These are phyloP conservation scores for Friedmanniomyces endolithicus DNA, from an alignment of 495 filamentous ascomycete species.

Conservation along the genomic window DNA sequence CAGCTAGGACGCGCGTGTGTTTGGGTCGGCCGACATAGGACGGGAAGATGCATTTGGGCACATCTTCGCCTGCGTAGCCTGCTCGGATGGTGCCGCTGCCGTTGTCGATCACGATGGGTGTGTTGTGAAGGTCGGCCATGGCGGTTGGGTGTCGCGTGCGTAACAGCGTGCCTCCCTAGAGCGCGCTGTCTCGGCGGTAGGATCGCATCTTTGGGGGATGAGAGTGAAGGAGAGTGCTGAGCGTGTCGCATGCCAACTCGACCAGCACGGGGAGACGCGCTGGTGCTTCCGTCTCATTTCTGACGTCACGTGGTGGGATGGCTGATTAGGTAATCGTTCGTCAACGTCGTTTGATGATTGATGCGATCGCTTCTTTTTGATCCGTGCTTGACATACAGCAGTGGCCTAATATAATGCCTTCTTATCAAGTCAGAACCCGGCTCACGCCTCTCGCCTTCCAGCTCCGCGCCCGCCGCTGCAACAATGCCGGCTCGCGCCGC, in stretches of 20 bases:
- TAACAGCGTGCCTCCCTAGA: slow-evolving; percentile 6
- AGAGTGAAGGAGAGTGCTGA: background rate
- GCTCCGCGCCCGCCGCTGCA: slow-evolving; percentile 19
- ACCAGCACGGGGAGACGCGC: too few species aligned
- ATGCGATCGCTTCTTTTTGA: too few species aligned
- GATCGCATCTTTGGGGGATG: background rate
- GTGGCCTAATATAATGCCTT: background rate
- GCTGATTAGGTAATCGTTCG: too few species aligned
- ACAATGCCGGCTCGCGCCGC: slow-evolving; percentile 13
- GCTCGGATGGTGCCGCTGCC: slow-evolving; percentile 95
- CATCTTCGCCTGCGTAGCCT: slow-evolving; percentile 89
- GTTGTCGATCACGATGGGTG: slow-evolving; percentile 97
- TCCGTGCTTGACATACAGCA: background rate
- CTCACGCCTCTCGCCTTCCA: slow-evolving; percentile 14
- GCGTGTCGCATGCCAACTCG: too few species aligned
- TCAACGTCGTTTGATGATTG: too few species aligned
- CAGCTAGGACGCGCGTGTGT: slow-evolving; percentile 88
- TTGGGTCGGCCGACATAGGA: slow-evolving; percentile 96
- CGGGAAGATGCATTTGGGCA: slow-evolving; percentile 94
- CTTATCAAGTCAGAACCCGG: slow-evolving; percentile 3
- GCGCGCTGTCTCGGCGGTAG: background rate
- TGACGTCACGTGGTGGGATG: too few species aligned
- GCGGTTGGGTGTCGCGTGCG: background rate
- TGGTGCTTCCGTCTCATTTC: too few species aligned
- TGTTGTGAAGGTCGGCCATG: slow-evolving; percentile 45